Base-by-base conservation (phyloP, 768 basidiomycete species). In the Candolleomyces efflorescens region DNA sequence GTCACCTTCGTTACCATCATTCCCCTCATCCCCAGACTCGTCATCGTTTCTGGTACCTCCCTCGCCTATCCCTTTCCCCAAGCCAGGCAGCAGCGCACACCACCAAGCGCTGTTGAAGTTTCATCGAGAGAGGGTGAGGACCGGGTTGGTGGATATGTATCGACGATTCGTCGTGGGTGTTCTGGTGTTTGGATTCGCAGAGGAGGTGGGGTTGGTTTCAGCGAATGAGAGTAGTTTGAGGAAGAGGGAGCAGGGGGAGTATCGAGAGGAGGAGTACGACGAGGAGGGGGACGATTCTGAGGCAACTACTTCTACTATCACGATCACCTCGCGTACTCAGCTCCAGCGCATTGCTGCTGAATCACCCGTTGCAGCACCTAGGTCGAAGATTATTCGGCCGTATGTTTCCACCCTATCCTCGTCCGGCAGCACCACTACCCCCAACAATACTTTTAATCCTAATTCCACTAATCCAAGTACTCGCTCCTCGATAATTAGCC, bases 151-250 rank as follows among this genome's bases (percentile, higher is more conserved):
- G 6, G 58, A 59, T 38, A 37, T 46, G 10, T 59, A 54, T 24
- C 1, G 58, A 15, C 58, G 58, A 15, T 59, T 59, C 37, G 53
- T 59, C 5, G 52, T 54, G 6, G 43, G 41, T 6, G 53, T 26
- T 4, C 52, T 59, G 12, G 53, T 53, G 7, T 37, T 38, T 17
- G 58, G 51, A 26, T 53, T 53, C 51, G 18, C 51, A 13, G 38
- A 53, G 51, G 36, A 54, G 41, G 18, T 48, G 22, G 53, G 44
- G 11, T 15, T 54, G 11, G 44, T 45, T 11, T 36, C 27, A 24
- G 26, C 43, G 22, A 38, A 26, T 27, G 38, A 38, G 18, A 15
- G 27, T 32, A 12, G 26, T 18, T n/a, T 13, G 24, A 32, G 22
- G 20, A 7, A 7, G 44, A 6, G 44, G 13, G 20, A 9, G 38